Evolutionary conservation across 1,139 yeast genomes (phyloP), one percentile per base, ranked within the genome.

Genomic region (Candida sp.): DNA sequence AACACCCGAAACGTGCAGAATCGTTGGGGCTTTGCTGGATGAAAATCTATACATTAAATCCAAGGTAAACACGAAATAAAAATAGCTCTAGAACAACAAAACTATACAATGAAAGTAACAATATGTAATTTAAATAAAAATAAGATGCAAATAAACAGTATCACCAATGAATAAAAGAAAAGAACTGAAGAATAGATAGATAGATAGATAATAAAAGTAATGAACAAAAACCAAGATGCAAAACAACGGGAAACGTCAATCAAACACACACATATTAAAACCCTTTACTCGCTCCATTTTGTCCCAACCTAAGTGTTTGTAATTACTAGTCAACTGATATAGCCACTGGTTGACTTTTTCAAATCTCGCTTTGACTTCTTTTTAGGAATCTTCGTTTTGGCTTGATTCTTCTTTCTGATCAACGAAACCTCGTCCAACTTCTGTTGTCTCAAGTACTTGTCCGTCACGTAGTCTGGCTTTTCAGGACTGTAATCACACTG

Each of bases 401-500:
- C 55, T 53, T 66, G 71, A 49, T 66, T 66, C 44, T 62, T 66
- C 52, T 70, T 72, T 44, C 78, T 66, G 35, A 67, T 60, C 37
- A 63, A 59, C 17, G 72, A 64, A 45, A 76, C 71, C 54, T 69
- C 66, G 40, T 65, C 56, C 53, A 78, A 65, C 55, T 73, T 75
- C 56, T 72, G 69, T 54, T 66, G 63, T 37, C 75, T 61, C 55
- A 73, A 66, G 49, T 63, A 60, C 58, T 70, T 73, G 57, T 78
- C 74, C 43, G 67, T 63, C 3, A 77, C 80, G 55, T 77, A 77
- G 23, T 57, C 68, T 0, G 82, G 82, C 49, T 76, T 75, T 12
- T 67, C 69, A 1, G 66, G 58, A n/a, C 75, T 72, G 55, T 75
- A 77, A 61, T 77, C 82, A 61, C 82, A 77, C 27, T 60, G 65